Evolutionary conservation across 225 moss, liverwort and hornwort species (phyloP).

Genomic region (Physcomitrium patens): DNA sequence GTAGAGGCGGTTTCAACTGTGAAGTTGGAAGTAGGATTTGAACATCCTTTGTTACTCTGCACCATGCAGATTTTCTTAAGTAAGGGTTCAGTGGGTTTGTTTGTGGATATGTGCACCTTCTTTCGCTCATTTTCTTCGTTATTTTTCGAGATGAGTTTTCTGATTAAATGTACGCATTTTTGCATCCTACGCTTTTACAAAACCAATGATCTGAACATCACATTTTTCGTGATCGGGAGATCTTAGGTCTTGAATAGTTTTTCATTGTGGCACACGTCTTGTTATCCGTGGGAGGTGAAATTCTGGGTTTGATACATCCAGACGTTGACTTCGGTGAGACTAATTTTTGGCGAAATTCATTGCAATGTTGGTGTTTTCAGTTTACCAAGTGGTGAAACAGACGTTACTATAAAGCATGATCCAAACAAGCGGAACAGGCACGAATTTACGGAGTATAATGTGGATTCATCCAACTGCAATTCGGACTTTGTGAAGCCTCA

Average conservation of each 20-base stretch:
- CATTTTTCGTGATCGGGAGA: not conserved
- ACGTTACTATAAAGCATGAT: not conserved
- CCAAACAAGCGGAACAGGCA: constrained; percentile 26
- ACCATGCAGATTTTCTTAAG: not conserved
- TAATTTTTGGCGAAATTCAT: not conserved
- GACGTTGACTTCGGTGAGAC: not conserved
- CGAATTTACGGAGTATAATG: constrained; percentile 3
- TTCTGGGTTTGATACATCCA: not conserved
- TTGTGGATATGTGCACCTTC: not conserved
- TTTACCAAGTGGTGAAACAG: constrained; percentile 9
- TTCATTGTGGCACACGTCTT: not conserved
- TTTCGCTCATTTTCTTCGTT: not conserved
- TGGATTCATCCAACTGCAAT: constrained; percentile 11
- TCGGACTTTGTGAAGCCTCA: not conserved
- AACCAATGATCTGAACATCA: not conserved
- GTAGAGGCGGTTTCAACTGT: not conserved
- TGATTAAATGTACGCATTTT: not conserved
- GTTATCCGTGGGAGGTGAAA: not conserved
- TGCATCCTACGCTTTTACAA: not conserved
- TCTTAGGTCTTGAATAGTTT: not conserved
- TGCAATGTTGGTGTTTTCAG: constrained; percentile 12
- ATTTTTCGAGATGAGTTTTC: not conserved
- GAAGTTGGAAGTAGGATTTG: not conserved
- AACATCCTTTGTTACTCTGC: not conserved
- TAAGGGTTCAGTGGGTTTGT: not conserved